phyloP scores from a whole-genome alignment of 768 basidiomycete genomes.

The Calocera cornea region DNA sequence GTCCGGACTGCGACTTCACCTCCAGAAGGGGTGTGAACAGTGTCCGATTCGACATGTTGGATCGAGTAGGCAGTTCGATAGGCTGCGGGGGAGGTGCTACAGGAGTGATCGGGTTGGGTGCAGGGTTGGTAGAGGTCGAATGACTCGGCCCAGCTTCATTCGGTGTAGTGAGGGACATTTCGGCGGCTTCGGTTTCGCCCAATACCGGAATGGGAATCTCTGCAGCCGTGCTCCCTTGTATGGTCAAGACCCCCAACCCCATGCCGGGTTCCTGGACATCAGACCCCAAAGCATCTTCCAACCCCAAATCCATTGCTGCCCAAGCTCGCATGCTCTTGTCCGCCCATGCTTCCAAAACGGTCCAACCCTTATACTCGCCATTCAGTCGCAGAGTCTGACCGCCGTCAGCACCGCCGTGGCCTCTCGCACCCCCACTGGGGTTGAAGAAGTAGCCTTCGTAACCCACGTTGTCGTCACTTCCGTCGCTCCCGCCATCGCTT shows the following conservation, averaged over 20 bases:
- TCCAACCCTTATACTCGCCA: conserved; percentile 88
- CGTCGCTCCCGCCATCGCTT: conserved; percentile 45
- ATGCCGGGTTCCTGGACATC: background rate
- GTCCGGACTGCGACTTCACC: background rate
- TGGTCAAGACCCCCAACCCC: background rate
- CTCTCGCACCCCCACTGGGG: conserved; percentile 54
- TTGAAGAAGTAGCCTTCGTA: conserved; percentile 81
- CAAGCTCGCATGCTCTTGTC: conserved; percentile 78
- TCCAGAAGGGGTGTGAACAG: background rate
- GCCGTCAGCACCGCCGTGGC: conserved; percentile 63
- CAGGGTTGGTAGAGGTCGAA: background rate
- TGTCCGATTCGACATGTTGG: background rate
- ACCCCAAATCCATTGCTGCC: conserved; percentile 63
- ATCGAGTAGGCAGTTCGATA: conserved; percentile 8
- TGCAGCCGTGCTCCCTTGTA: background rate
- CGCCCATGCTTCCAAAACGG: conserved; percentile 83
- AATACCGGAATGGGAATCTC: background rate
- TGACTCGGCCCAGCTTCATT: background rate
- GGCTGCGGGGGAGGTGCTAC: conserved; percentile 5
- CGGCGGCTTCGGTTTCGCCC: background rate
- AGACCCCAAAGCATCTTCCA: conserved; percentile 30
- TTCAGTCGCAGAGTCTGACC: conserved; percentile 56
- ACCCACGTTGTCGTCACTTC: conserved; percentile 70
- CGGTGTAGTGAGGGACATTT: background rate
- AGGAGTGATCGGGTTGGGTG: background rate